Evolutionary conservation across 1,284 basidiomycete species (phyloP), one percentile per base, ranked within the genome.

Genomic region (Papiliotrema nemorosa): DNA sequence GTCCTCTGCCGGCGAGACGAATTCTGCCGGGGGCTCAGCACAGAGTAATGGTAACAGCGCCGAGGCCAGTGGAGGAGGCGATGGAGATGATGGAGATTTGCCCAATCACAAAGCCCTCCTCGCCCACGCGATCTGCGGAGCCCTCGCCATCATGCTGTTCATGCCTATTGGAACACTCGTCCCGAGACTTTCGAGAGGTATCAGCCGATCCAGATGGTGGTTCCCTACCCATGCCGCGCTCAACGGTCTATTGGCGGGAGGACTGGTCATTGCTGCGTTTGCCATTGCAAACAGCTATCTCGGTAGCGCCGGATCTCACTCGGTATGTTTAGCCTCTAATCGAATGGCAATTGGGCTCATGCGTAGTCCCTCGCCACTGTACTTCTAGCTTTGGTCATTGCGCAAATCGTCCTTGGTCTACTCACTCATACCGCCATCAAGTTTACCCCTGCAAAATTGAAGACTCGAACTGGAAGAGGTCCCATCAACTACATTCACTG

Each of bases 101-200:
- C 36, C 21, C 7, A 41, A 41, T 21, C 39, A 26, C 20, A 21
- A 7, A 12, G 5, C 18, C 5, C 21, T 44, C 6, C 10, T 44
- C 38, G 79, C 81, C 1, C 83, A 84, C 67, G 81, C 78, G 1
- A 71, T 79, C 26, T 72, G 81, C 50, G 80, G 78, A 40, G 72
- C 74, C 7, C 46, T 82, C 25, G 84, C 80, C 1, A 84, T 84
- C 59, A 71, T 85, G 50, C 42, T 85, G 5, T 66, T 86, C 29
- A 71, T 85, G 0, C 84, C 84, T 2, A 64, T 74, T 21, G 84
- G 82, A 5, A 80, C 79, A 2, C 71, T 87, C 29, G 57, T 85
- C 22, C 82, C 81, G 1, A 77, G 84, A 34, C 82, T 79, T 56
- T 70, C 80, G 22, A 74, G 84, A 47, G 83, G 81, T 0, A 77